Conservation (phyloP, 495 filamentous ascomycete species). For the Annulohypoxylon maeteangense region DNA sequence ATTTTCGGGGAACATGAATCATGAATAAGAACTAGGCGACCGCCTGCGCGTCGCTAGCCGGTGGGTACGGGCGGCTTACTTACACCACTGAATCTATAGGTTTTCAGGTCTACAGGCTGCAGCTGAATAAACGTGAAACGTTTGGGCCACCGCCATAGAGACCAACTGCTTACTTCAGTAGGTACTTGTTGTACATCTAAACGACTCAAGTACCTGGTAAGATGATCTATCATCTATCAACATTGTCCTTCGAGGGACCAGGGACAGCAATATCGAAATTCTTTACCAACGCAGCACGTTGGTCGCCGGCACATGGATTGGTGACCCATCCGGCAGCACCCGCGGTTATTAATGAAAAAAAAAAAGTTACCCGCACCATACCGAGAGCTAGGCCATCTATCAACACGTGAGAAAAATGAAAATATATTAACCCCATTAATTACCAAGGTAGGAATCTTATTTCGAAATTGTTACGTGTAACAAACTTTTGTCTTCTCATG, state of each 20-base stretch:
- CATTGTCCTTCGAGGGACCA: slow-evolving; percentile 3
- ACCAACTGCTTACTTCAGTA: slow-evolving; percentile 5
- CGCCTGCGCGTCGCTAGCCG: background rate
- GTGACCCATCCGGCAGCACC: background rate
- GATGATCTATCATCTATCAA: slow-evolving; percentile 12
- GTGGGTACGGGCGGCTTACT: slow-evolving; percentile 3
- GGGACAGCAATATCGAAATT: slow-evolving; percentile 13
- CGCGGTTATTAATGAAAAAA: background rate
- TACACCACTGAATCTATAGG: background rate
- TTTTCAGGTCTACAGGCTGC: slow-evolving; percentile 13
- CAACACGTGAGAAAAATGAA: slow-evolving; percentile 1
- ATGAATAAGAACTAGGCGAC: background rate
- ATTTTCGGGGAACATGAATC: slow-evolving; percentile 4
- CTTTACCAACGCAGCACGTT: background rate
- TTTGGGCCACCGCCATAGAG: slow-evolving; percentile 26
- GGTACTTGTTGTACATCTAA: slow-evolving; percentile 12
- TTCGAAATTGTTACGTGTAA: background rate
- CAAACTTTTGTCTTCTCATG: background rate
- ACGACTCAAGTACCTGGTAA: background rate
- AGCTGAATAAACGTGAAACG: slow-evolving; percentile 37
- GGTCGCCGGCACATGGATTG: background rate
- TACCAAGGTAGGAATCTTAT: background rate
- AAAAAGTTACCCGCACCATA: background rate
- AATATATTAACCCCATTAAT: background rate
- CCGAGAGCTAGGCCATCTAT: background rate